Evolutionary conservation across 75 land plant genomes (phyloP).

Genomic region (Selaginella tamariscina): DNA sequence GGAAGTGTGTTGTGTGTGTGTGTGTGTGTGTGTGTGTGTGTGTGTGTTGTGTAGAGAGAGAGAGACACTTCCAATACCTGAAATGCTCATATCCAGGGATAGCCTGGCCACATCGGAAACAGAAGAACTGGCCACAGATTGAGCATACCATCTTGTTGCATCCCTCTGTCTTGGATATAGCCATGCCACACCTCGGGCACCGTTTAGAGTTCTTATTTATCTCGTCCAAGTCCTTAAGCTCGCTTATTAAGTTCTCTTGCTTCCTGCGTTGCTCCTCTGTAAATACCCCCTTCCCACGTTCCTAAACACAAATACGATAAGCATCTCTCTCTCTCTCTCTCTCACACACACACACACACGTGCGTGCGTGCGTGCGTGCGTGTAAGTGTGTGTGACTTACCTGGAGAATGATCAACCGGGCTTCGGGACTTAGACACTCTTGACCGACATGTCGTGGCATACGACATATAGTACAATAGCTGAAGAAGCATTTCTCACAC

Average conservation of each 20-base stretch:
- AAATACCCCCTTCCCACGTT: conserved; percentile 10
- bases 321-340: too few species aligned
- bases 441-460: conserved; percentile 68
- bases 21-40: too few species aligned
- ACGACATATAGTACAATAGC: conserved; percentile 72
- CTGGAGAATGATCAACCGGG: too few species aligned
- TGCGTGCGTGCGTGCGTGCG: too few species aligned
- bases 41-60: too few species aligned
- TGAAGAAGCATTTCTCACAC: conserved; percentile 63
- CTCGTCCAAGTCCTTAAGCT: too few species aligned
- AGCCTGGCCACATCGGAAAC: conserved; percentile 55
- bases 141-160: conserved; percentile 87
- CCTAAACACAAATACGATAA: too few species aligned
- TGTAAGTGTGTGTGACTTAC: too few species aligned
- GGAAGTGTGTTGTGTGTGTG: too few species aligned
- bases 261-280: conserved; percentile 28
- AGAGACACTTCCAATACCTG: conserved; percentile 26
- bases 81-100: conserved; percentile 82
- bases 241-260: conserved; percentile 50
- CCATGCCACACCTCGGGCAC: conserved; percentile 83
- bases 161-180: conserved; percentile 68
- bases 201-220: conserved; percentile 57
- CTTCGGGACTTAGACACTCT: too few species aligned
- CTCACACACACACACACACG: too few species aligned
- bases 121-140: conserved; percentile 72